Conservation (phyloP, 768 basidiomycete genomes). For the Daedaleopsis sinensis region DNA sequence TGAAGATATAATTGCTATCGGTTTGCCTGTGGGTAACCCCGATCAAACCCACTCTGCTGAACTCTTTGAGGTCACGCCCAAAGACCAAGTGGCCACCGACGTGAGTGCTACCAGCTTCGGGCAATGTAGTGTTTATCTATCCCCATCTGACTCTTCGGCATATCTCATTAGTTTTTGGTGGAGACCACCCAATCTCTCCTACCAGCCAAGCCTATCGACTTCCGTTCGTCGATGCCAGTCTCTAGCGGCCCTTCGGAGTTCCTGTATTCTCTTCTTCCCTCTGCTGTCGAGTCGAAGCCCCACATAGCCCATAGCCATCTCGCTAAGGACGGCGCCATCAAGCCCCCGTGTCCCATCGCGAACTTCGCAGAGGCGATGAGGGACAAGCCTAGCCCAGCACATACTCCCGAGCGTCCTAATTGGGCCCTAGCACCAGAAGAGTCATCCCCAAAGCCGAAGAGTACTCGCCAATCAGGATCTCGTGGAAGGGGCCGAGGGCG, state of each 20-base stretch:
- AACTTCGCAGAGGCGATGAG: not conserved
- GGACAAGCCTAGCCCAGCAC: not conserved
- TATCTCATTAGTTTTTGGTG: no score
- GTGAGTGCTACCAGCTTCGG: not conserved
- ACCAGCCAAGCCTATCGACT: not conserved
- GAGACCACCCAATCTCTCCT: not conserved
- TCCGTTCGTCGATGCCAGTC: not conserved
- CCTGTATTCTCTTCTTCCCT: not conserved
- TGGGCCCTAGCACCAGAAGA: constrained; percentile 12
- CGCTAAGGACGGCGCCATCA: not conserved
- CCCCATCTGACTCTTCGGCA: no score
- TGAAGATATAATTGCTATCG: no score
- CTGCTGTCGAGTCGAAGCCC: not conserved
- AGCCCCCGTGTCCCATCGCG: not conserved
- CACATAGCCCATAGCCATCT: not conserved
- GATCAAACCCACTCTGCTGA: no score
- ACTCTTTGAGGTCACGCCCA: no score
- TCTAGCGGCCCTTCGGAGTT: not conserved
- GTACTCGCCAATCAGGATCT: not conserved
- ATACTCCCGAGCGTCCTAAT: constrained; percentile 16
- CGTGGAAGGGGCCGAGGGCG: not conserved
- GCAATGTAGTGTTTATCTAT: no score
- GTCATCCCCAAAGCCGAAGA: not conserved
- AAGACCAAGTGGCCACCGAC: not conserved
- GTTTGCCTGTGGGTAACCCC: no score